A percentile compares a stretch with the other conserved stretches of the same genome.
phyloP scores from a whole-genome alignment of 768 basidiomycete genomes.

The Hypsizygus marmoreus region DNA sequence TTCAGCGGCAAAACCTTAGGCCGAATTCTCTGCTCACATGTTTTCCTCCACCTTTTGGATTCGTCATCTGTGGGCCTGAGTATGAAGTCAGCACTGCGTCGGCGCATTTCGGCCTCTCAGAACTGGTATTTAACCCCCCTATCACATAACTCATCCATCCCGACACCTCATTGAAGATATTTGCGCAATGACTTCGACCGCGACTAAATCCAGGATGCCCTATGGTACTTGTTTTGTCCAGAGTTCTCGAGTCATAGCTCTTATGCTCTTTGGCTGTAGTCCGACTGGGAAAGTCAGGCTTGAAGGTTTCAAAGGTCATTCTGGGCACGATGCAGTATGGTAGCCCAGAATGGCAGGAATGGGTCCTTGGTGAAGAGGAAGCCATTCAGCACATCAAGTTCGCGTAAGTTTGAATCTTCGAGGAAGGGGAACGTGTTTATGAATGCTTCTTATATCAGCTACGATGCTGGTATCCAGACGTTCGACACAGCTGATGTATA shows the following conservation, averaged over 20 bases:
- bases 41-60: too few species aligned
- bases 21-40: too few species aligned
- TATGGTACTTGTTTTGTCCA: constrained; percentile 20
- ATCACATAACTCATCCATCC: too few species aligned
- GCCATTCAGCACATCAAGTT: constrained; percentile 54
- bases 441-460: constrained; percentile 30
- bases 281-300: constrained; percentile 51
- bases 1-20: too few species aligned
- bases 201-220: constrained; percentile 18
- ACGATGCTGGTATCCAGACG: constrained; percentile 64
- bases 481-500: constrained; percentile 59
- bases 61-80: too few species aligned
- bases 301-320: constrained; percentile 67
- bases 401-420: constrained; percentile 29
- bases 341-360: constrained; percentile 48
- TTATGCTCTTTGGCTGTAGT: constrained; percentile 29
- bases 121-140: too few species aligned
- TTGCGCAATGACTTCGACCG: background rate
- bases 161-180: too few species aligned
- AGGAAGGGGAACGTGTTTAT: background rate
- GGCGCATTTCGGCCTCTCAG: too few species aligned
- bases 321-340: constrained; percentile 69
- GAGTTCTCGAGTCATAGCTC: background rate
- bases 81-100: too few species aligned
- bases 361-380: constrained; percentile 51